These are phyloP conservation scores for Macrolepiota dolichaula DNA, from an alignment of 768 basidiomycete species.

Conservation along the genomic window DNA sequence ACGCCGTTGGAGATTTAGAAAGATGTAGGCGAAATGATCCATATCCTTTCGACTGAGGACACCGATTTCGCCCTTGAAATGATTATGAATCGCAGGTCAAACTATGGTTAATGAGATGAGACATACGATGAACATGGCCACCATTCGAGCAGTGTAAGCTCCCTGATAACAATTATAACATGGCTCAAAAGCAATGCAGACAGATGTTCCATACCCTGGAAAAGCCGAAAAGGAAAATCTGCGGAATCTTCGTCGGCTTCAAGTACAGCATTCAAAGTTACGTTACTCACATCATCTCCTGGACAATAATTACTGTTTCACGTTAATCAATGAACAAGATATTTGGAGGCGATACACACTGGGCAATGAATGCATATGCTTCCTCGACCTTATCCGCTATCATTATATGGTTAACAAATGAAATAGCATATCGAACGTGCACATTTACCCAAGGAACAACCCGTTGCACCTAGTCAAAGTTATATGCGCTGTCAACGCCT, in stretches of 20 bases:
- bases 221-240: slow-evolving; percentile 81
- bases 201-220: slow-evolving; percentile 46
- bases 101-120: not conserved
- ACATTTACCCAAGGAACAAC: slow-evolving; percentile 52
- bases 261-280: slow-evolving; percentile 1
- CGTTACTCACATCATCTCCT: slow-evolving; percentile 59
- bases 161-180: slow-evolving; percentile 39
- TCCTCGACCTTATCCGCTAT: slow-evolving; percentile 73
- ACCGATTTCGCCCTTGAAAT: slow-evolving; percentile 60
- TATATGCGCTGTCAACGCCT: not conserved
- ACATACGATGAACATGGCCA: slow-evolving; percentile 64
- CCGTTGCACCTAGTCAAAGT: slow-evolving; percentile 50
- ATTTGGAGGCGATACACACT: slow-evolving; percentile 42
- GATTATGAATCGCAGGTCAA: not conserved
- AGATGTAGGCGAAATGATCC: slow-evolving; percentile 68
- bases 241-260: not conserved
- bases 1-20: slow-evolving; percentile 56
- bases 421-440: not conserved
- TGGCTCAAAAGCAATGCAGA: too few species aligned
- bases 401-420: slow-evolving; percentile 2
- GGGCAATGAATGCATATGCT: slow-evolving; percentile 76
- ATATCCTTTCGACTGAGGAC: slow-evolving; percentile 68
- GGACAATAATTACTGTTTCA: slow-evolving; percentile 58
- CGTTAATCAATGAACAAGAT: not conserved
- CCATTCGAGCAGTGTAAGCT: slow-evolving; percentile 74